Percentiles rank a stretch among this genome's conserved stretches.
These are phyloP conservation scores for Fusarium sp. DNA, from an alignment of 2,329 filamentous ascomycete genomes.

Conservation along the genomic window DNA sequence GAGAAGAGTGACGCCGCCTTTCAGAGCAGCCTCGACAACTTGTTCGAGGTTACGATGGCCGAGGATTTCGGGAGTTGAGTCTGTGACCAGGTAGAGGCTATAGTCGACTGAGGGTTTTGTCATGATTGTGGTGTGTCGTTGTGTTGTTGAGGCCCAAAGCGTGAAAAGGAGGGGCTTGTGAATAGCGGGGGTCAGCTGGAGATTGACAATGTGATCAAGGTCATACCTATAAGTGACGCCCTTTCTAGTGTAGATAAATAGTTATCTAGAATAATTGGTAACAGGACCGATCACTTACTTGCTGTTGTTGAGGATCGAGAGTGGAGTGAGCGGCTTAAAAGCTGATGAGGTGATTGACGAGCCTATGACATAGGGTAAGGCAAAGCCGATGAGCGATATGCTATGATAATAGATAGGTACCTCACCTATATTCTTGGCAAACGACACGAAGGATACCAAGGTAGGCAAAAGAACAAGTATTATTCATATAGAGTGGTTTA, in stretches of 20 bases:
- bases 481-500: no score
- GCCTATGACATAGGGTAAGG: slow-evolving; percentile 25
- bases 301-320: neutral
- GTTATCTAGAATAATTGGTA: no score
- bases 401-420: neutral
- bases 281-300: neutral
- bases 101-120: slow-evolving; percentile 67
- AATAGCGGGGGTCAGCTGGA: slow-evolving; percentile 18
- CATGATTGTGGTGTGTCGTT: slow-evolving; percentile 12
- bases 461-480: no score
- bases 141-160: neutral
- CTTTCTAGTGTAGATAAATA: neutral
- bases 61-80: slow-evolving; percentile 87
- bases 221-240: neutral
- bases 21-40: slow-evolving; percentile 78
- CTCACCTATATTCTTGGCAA: neutral
- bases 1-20: slow-evolving; percentile 84
- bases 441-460: no score
- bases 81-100: slow-evolving; percentile 89
- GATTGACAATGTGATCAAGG: neutral
- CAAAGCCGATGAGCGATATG: neutral
- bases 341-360: slow-evolving; percentile 18
- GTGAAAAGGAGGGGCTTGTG: neutral
- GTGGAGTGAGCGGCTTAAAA: slow-evolving; percentile 30
- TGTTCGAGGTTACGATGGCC: slow-evolving; percentile 72